These are phyloP conservation scores for Phytophthora pinifolia DNA, from an alignment of 352 stramenopile genomes.

Conservation along the genomic window DNA sequence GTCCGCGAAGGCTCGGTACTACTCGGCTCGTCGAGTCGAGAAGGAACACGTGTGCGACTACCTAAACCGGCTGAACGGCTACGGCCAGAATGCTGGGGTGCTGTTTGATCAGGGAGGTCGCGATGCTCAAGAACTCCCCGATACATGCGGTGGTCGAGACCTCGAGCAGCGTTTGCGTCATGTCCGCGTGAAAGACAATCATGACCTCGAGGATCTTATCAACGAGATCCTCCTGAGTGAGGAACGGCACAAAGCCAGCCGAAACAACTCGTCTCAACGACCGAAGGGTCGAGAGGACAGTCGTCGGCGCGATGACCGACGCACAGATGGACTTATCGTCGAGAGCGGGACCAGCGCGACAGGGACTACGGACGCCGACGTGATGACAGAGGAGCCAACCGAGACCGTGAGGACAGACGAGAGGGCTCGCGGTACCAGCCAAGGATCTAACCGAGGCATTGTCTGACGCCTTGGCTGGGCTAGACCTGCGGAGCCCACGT, in stretches of 20 bases:
- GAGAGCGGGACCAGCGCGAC: background rate
- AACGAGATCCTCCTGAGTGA: background rate
- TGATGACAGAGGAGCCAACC: no score
- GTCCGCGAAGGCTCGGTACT: conserved; percentile 4
- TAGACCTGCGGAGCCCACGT: no score
- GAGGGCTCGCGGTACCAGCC: no score
- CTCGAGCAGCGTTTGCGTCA: background rate
- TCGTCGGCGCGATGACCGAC: background rate
- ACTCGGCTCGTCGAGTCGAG: background rate
- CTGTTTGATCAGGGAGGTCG: no score
- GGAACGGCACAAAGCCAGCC: background rate
- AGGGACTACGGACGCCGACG: no score
- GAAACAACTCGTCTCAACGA: no score
- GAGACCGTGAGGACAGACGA: no score
- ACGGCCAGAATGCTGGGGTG: no score
- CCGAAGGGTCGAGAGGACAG: no score
- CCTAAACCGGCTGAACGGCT: conserved; percentile 3
- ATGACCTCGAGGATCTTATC: background rate
- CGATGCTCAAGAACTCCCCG: background rate
- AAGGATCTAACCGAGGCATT: no score
- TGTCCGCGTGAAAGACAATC: background rate
- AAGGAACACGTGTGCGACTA: conserved; percentile 6
- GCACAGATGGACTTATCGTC: background rate
- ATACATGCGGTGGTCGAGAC: background rate
- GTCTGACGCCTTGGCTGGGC: no score